Base-by-base conservation (phyloP, 805 yeast species). In the Tetrapisispora pingtungensis region DNA sequence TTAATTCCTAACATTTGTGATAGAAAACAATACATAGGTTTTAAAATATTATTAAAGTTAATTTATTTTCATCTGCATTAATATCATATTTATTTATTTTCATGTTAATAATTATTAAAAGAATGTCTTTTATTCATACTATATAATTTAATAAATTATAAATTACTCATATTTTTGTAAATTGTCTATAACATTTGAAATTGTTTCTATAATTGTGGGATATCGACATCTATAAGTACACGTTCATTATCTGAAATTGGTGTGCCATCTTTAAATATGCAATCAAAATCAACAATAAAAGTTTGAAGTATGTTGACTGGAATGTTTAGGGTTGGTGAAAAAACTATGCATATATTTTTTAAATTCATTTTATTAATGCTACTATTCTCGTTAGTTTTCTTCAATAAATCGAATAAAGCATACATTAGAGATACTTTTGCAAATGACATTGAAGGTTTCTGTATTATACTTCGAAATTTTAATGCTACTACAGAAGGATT, bases 361-460 rank as follows among this genome's bases (percentile, higher is more conserved):
- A 84, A 65, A 47, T 81, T 83, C 98, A 90, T 90, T 62, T 87
- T 80, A 66, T 89, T 90, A 46, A 68, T 64, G 13, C 74, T 74
- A 47, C 71, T 73, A 53, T 80, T 74, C 36, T 74, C 70, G 40
- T 81, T 72, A 37, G 89, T 84, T 46, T 77, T 74, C 22, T 73
- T 67, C 60, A 90, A 67, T 50, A 84, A 78, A 46, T 74, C 76
- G 59, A 86, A 78, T n/a, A 89, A 63, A 10, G 76, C 78, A 50
- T 66, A 75, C 55, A 87, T 68, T 18, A 83, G 67, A 49, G 82
- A 78, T 44, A 70, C 69, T 54, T 83, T 78, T 24, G 76, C 69
- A 19, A 57, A 53, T 14, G 87, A 84, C 13, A 85, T 42, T 19
- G 47, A 45, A 4, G 47, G 49, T 51, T 45, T 51, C 33, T 46